Conservation (phyloP, 1,284 basidiomycete genomes). For the Amylostereum areolatum region DNA sequence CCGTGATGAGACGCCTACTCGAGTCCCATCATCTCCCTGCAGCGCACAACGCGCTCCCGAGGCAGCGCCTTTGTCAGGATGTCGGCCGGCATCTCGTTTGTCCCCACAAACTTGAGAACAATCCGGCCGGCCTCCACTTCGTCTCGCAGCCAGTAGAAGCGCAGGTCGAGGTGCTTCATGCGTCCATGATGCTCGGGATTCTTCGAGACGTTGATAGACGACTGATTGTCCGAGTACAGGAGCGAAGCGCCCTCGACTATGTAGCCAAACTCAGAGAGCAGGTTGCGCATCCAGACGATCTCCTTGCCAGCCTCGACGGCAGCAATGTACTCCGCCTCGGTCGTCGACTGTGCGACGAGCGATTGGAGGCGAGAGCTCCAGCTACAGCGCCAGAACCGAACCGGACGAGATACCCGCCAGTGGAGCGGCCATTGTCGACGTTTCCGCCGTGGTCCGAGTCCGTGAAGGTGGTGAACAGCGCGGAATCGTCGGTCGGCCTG, state of each 20-base stretch:
- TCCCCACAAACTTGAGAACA: slow-evolving; percentile 12
- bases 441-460: too few species aligned
- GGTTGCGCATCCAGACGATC: slow-evolving; percentile 28
- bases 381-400: slow-evolving; percentile 24
- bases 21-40: neutral
- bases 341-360: slow-evolving; percentile 31
- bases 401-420: slow-evolving; percentile 18
- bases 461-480: too few species aligned
- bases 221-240: slow-evolving; percentile 26
- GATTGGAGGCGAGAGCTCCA: slow-evolving; percentile 33
- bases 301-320: slow-evolving; percentile 27
- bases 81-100: slow-evolving; percentile 22
- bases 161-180: slow-evolving; percentile 33
- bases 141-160: slow-evolving; percentile 28
- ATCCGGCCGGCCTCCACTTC: too few species aligned
- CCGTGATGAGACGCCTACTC: too few species aligned
- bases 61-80: slow-evolving; percentile 22
- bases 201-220: slow-evolving; percentile 20
- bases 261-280: slow-evolving; percentile 26
- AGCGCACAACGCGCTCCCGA: neutral
- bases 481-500: too few species aligned
- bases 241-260: slow-evolving; percentile 9
- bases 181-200: slow-evolving; percentile 24
- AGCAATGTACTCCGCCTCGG: slow-evolving; percentile 37
- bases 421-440: slow-evolving; percentile 20